These are phyloP conservation scores for Pleurotus platypus DNA, from an alignment of 768 basidiomycete genomes.

Conservation along the genomic window DNA sequence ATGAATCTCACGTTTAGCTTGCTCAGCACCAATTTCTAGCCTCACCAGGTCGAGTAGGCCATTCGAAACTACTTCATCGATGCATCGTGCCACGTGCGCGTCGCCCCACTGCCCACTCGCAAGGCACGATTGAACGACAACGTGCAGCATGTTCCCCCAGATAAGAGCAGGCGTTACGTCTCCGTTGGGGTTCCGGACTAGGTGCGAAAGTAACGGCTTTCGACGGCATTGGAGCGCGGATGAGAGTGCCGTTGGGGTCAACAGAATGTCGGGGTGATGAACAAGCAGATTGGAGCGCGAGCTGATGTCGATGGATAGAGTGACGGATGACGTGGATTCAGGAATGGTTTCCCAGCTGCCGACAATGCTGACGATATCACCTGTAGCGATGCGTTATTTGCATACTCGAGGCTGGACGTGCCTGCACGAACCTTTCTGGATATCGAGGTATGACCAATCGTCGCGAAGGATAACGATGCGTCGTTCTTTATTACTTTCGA, in stretches of 20 bases:
- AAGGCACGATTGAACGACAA: conserved; percentile 84
- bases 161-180: conserved; percentile 67
- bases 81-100: conserved; percentile 54
- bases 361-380: conserved; percentile 80
- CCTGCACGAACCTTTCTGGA: conserved; percentile 46
- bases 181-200: conserved; percentile 50
- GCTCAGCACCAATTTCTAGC: conserved; percentile 53
- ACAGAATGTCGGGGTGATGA: conserved; percentile 87
- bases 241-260: conserved; percentile 88
- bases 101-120: conserved; percentile 58
- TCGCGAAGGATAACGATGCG: conserved; percentile 63
- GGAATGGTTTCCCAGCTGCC: conserved; percentile 35
- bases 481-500: conserved; percentile 32
- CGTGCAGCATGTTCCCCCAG: conserved; percentile 93
- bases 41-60: conserved; percentile 61
- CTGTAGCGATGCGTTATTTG: conserved; percentile 28
- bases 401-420: not conserved
- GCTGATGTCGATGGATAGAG: conserved; percentile 52
- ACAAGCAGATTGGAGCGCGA: conserved; percentile 69
- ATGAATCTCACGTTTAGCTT: conserved; percentile 63
- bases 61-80: conserved; percentile 50
- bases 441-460: conserved; percentile 71
- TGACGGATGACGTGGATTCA: conserved; percentile 29
- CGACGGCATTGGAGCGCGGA: conserved; percentile 80
- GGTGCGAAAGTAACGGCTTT: conserved; percentile 74